Base-by-base conservation (phyloP, 352 stramenopile genomes). In the Globisporangium ultimum region DNA sequence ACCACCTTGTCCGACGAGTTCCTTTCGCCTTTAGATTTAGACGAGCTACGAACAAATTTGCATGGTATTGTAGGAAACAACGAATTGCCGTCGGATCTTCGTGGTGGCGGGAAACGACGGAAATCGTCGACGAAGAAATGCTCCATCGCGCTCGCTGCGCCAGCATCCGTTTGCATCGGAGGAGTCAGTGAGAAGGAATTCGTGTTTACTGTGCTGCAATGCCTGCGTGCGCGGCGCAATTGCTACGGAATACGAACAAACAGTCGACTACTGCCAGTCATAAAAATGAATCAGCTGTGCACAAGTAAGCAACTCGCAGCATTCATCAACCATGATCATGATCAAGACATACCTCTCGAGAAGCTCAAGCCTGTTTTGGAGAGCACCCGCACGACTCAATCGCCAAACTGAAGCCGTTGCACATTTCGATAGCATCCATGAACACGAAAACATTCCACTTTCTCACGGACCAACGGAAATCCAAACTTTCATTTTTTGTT, bases 171-270 rank as follows among this genome's bases (percentile, higher is more conserved):
- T 32, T 63, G 61, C 17, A 54, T 75, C 15, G 70, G 70, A 4
- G 79, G 79, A n/a, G 63, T 89, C 49, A 81, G 63, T 32, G 79
- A 87, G 54, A 77, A 78, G 43, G 76, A 87, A 63, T 89, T 89
- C 40, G 78, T 88, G 12, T 80, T 78, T 36, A 66, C 80, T 49
- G 62, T 69, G 14, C 60, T 84, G 34, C 74, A 88, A 40, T 58
- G 80, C 12, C 64, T 88, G 58, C 70, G 78, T 21, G 51, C 61
- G 28, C 68, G 71, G 4, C 74, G 76, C 42, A 74, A 65, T n/a
- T 63, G 63, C 45, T 69, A 68, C 17, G 78, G 78, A 7, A 59
- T 87, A 5, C 76, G 79, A 45, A 87, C 79, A 4, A 76, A 86
- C 48, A 75, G 76, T n/a, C 63, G 69, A n/a, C 52, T 34, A 32